These are phyloP conservation scores for Cordyceps javanica DNA, from an alignment of 2,329 filamentous ascomycete genomes.

Conservation along the genomic window DNA sequence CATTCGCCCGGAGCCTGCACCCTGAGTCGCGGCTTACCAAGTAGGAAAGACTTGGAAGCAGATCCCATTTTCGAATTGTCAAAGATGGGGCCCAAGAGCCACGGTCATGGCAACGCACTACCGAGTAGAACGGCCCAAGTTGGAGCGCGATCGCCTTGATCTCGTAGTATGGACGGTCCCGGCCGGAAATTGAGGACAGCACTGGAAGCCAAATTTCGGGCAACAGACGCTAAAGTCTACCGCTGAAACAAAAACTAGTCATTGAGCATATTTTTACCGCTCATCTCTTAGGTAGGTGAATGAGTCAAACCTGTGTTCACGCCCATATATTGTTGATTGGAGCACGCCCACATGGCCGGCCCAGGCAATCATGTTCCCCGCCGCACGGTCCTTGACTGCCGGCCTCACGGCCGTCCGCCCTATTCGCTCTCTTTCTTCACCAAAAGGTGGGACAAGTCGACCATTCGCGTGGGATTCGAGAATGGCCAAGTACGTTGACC, in stretches of 20 bases:
- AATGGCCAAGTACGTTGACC: not conserved
- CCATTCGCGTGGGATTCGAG: not conserved
- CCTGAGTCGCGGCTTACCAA: no score
- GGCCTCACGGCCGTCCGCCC: not conserved
- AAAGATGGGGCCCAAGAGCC: no score
- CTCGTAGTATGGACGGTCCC: no score
- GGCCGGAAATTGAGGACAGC: no score
- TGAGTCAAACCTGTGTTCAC: not conserved
- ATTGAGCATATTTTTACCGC: not conserved
- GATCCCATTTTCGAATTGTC: no score
- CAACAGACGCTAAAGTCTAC: not conserved
- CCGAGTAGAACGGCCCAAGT: no score
- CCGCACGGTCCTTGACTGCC: not conserved
- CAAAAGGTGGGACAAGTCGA: not conserved
- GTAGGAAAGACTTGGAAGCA: no score
- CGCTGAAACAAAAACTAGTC: not conserved
- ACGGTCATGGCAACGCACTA: no score
- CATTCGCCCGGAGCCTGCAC: no score
- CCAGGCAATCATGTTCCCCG: not conserved
- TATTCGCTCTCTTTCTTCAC: not conserved
- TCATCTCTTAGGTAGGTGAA: not conserved
- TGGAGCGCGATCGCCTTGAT: no score
- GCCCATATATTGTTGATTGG: not conserved
- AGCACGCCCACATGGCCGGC: not conserved
- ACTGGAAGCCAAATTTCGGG: not conserved